Conservation (phyloP, 768 basidiomycete species). For the Filobasidium wieringae region DNA sequence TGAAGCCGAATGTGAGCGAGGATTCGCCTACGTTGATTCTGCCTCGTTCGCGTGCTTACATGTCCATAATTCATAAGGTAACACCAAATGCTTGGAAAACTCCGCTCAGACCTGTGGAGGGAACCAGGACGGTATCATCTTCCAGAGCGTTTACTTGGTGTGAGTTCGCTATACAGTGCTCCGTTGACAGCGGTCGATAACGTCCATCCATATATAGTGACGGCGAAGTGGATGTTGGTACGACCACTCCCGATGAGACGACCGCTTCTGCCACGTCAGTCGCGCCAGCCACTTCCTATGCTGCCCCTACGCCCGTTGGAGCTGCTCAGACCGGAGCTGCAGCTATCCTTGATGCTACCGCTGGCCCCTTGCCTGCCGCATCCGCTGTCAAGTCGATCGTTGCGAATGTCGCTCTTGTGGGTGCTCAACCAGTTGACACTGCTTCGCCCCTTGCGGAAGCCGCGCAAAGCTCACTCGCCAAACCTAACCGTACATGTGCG, state of each 20-base stretch:
- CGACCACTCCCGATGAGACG: background rate
- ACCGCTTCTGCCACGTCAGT: background rate
- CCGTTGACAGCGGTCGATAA: background rate
- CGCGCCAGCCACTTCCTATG: background rate
- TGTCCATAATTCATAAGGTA: too few species aligned
- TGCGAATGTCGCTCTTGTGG: too few species aligned
- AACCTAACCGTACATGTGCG: too few species aligned
- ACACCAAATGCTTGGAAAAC: conserved; percentile 1
- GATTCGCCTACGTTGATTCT: background rate
- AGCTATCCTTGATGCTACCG: too few species aligned
- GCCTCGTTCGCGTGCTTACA: too few species aligned
- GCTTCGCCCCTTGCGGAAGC: too few species aligned
- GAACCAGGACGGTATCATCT: background rate
- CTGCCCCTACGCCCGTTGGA: background rate
- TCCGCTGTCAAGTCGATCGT: too few species aligned
- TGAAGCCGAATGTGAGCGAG: background rate
- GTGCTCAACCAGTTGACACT: too few species aligned
- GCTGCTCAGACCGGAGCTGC: background rate
- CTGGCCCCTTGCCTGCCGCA: too few species aligned
- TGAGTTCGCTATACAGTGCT: background rate
- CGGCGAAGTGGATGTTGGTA: background rate
- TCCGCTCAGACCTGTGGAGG: conserved; percentile 7
- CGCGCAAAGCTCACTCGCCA: too few species aligned
- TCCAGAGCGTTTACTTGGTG: conserved; percentile 5
- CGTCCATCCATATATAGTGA: background rate